Conservation (phyloP, 2,329 filamentous ascomycete genomes). For the Fusarium oligoseptatum region DNA sequence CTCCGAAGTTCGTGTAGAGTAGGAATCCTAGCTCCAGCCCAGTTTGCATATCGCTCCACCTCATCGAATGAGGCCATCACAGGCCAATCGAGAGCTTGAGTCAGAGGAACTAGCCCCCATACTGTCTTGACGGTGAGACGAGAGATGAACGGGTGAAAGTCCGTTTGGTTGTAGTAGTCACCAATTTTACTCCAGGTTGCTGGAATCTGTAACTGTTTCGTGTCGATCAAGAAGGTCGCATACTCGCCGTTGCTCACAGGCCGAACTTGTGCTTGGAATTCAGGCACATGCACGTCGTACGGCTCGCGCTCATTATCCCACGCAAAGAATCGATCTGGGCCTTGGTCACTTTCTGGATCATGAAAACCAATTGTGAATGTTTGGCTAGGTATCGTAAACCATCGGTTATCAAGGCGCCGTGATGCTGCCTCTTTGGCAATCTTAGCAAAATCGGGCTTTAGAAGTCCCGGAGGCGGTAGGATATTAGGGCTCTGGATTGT, state of each 20-base stretch:
- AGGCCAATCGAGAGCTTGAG: slow-evolving; percentile 24
- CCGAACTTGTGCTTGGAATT: slow-evolving; percentile 14
- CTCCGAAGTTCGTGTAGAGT: slow-evolving; percentile 31
- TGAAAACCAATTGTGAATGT: slow-evolving; percentile 15
- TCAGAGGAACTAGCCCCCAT: slow-evolving; percentile 12
- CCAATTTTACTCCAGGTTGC: slow-evolving; percentile 19
- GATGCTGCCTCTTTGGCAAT: slow-evolving; percentile 27
- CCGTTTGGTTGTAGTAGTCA: background rate
- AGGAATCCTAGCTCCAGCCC: slow-evolving; percentile 23
- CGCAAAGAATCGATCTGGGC: slow-evolving; percentile 27
- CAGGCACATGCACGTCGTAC: background rate
- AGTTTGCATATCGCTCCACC: slow-evolving; percentile 17
- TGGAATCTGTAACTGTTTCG: background rate
- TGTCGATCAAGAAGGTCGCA: background rate
- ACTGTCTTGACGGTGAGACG: slow-evolving; percentile 25
- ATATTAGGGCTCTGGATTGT: slow-evolving; percentile 23
- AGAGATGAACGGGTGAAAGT: slow-evolving; percentile 10
- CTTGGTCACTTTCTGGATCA: slow-evolving; percentile 15
- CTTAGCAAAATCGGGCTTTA: slow-evolving; percentile 13
- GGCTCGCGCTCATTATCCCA: slow-evolving; percentile 37
- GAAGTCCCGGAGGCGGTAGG: background rate
- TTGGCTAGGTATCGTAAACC: slow-evolving; percentile 3
- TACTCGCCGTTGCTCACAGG: slow-evolving; percentile 33
- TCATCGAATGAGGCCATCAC: slow-evolving; percentile 28
- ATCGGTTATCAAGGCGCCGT: background rate